Conservation (phyloP, 75 land plant species). For the Adiantum capillusveneris region DNA sequence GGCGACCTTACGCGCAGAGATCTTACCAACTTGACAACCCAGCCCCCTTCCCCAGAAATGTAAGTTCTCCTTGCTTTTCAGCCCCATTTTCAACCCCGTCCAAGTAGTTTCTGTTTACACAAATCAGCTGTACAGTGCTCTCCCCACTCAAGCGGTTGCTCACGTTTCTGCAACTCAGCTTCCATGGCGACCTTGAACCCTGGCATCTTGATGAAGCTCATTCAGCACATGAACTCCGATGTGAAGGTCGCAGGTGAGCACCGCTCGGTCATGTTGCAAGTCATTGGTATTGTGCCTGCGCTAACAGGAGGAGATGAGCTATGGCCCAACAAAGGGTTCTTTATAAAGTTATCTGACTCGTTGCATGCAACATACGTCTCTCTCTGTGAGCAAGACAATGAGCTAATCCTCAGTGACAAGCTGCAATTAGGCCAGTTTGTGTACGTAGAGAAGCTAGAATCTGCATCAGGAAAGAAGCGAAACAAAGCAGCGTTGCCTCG, state of each 20-base stretch:
- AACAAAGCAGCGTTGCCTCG: slow-evolving; percentile 42
- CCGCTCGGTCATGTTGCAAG: slow-evolving; percentile 57
- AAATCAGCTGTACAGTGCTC: neutral
- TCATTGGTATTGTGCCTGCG: slow-evolving; percentile 71
- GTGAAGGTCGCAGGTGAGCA: slow-evolving; percentile 64
- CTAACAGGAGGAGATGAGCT: slow-evolving; percentile 51
- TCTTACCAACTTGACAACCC: no score
- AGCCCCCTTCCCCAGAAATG: no score
- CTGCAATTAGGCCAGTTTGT: slow-evolving; percentile 65
- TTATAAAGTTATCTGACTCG: slow-evolving; percentile 64
- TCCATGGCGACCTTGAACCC: slow-evolving; percentile 76
- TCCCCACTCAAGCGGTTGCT: neutral
- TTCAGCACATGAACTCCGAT: slow-evolving; percentile 74
- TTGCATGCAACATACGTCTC: slow-evolving; percentile 67
- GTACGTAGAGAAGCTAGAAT: slow-evolving; percentile 49
- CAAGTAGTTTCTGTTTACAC: no score
- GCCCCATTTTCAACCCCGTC: no score
- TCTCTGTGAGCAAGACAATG: slow-evolving; percentile 49
- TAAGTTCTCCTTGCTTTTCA: no score
- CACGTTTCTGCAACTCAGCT: slow-evolving; percentile 1
- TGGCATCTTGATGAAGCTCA: slow-evolving; percentile 84
- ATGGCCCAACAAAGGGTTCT: slow-evolving; percentile 62
- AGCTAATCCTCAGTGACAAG: slow-evolving; percentile 50
- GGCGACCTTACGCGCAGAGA: no score
- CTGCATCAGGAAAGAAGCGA: neutral